Percentiles rank a stretch among this genome's conserved stretches.
These are phyloP conservation scores for Candida frijolesensis DNA, from an alignment of 1,139 yeast species.

Conservation along the genomic window DNA sequence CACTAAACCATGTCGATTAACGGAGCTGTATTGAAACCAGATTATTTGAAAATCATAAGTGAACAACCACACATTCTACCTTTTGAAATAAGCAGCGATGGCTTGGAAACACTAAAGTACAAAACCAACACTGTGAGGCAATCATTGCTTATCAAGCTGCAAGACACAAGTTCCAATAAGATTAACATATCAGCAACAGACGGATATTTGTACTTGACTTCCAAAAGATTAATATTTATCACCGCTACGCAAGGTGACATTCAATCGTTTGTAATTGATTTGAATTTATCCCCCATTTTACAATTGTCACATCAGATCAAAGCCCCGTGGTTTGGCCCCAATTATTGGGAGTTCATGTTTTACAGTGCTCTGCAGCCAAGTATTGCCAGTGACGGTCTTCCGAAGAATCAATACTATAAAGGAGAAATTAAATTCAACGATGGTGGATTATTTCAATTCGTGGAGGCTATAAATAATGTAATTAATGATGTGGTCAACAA, in stretches of 20 bases:
- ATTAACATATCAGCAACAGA: constrained; percentile 31
- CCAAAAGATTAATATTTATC: constrained; percentile 35
- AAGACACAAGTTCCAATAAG: constrained; percentile 1
- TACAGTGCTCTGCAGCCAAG: constrained; percentile 29
- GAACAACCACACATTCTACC: constrained; percentile 22
- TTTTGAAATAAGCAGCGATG: constrained; percentile 22
- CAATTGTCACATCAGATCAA: constrained; percentile 41
- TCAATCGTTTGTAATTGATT: constrained; percentile 35
- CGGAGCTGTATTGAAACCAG: constrained; percentile 26
- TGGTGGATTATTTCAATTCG: constrained; percentile 50
- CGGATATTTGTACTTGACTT: constrained; percentile 42
- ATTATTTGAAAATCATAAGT: constrained; percentile 21
- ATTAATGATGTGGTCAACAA: constrained; percentile 38
- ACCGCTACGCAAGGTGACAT: constrained; percentile 46
- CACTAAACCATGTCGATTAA: constrained; percentile 33
- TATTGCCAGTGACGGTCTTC: constrained; percentile 47
- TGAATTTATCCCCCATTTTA: constrained; percentile 22
- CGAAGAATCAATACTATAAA: constrained; percentile 39
- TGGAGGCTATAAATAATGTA: constrained; percentile 27
- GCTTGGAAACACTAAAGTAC: constrained; percentile 23
- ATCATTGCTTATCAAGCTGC: constrained; percentile 22
- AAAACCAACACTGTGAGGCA: constrained; percentile 27
- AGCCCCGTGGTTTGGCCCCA: constrained; percentile 60
- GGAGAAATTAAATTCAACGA: constrained; percentile 45
- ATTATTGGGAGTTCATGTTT: constrained; percentile 50